Conservation (phyloP, 257 asterid species). For the Solanum boliviense region DNA sequence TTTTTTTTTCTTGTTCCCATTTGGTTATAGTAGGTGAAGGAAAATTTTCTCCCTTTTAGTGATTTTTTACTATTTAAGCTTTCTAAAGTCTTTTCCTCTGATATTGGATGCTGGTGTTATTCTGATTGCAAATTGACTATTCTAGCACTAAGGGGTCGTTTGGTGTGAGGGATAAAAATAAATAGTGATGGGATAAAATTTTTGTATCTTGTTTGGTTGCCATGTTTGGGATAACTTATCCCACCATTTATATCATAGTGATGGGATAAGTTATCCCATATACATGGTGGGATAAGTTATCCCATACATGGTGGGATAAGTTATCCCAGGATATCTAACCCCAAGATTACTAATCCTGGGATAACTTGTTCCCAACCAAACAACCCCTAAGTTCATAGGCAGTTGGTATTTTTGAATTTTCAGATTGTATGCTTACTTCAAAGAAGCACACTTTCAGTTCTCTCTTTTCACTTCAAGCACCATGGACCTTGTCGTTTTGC, state of each 20-base stretch:
- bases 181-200: too few relatives aligned
- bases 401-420: neutral
- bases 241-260: too few relatives aligned
- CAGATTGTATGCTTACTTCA: neutral
- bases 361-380: too few relatives aligned
- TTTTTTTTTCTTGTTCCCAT: neutral
- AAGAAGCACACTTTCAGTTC: neutral
- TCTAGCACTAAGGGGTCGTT: neutral
- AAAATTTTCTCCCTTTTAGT: neutral
- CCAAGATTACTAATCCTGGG: too few relatives aligned
- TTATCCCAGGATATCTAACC: too few relatives aligned
- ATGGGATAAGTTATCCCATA: too few relatives aligned
- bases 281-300: too few relatives aligned
- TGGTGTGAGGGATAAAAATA: too few relatives aligned
- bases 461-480: neutral
- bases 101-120: neutral
- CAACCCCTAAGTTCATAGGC: neutral
- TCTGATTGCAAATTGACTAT: neutral
- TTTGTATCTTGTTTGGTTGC: too few relatives aligned
- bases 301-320: too few relatives aligned
- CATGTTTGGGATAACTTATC: too few relatives aligned
- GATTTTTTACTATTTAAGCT: neutral
- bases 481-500: neutral
- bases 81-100: neutral
- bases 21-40: neutral